Evolutionary conservation across 2,329 filamentous ascomycete genomes (phyloP).

Genomic region (Paracamarosporium sp.): DNA sequence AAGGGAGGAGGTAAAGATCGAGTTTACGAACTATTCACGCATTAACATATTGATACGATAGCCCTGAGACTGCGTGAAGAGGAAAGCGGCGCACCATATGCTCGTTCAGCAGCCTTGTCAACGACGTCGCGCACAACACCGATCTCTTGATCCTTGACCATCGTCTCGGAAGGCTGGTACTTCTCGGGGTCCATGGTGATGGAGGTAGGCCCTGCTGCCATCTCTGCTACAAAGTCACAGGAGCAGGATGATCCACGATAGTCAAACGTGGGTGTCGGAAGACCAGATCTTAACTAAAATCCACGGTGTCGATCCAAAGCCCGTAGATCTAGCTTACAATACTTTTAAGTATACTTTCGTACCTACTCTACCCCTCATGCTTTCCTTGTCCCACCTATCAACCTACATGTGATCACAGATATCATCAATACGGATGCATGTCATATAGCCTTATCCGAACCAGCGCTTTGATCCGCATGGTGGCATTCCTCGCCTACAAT

Average conservation of each 20-base stretch:
- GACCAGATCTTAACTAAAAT: not conserved
- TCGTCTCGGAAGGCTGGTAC: conserved; percentile 1
- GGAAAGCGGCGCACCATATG: conserved; percentile 34
- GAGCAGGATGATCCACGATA: not conserved
- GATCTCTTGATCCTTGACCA: conserved; percentile 1
- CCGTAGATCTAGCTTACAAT: not conserved
- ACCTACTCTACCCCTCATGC: not conserved
- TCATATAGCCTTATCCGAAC: not conserved
- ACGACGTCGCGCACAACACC: conserved; percentile 14
- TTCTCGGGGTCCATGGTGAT: not conserved
- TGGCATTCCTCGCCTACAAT: not conserved
- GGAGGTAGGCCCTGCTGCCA: not conserved
- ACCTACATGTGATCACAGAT: not conserved
- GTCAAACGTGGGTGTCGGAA: not conserved
- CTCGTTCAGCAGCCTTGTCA: conserved; percentile 41
- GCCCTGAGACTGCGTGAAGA: not conserved
- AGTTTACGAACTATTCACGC: conserved; percentile 42
- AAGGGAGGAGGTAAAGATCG: conserved; percentile 52
- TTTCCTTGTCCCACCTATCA: not conserved
- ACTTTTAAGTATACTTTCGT: not conserved
- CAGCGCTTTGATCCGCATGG: not conserved
- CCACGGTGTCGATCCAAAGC: not conserved
- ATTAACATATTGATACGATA: no score
- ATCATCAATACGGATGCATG: not conserved
- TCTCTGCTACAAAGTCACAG: no score